phyloP scores from a whole-genome alignment of 345 rosid species.

The Linum tenue region DNA sequence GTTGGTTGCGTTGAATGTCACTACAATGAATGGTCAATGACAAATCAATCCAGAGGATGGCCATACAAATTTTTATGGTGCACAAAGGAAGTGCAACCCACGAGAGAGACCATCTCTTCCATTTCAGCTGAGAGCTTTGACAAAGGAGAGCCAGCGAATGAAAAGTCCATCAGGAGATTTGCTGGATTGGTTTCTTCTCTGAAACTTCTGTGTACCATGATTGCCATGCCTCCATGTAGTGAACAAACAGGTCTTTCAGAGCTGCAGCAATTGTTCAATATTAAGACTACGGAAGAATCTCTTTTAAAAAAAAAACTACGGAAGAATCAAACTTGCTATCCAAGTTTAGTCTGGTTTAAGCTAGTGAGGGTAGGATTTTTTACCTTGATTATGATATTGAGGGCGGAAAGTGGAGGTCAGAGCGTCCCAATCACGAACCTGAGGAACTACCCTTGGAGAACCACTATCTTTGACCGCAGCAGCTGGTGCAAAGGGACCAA shows the following conservation, averaged over 20 bases:
- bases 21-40: too few species aligned
- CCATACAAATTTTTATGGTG: conserved; percentile 13
- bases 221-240: conserved; percentile 89
- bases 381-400: conserved; percentile 27
- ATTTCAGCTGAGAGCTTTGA: background rate
- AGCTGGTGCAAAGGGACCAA: conserved; percentile 28
- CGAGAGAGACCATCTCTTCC: conserved; percentile 15
- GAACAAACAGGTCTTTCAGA: conserved; percentile 66
- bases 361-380: background rate
- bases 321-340: background rate
- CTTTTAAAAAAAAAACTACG: background rate
- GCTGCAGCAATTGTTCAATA: conserved; percentile 32
- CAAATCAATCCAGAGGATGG: conserved; percentile 6
- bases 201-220: conserved; percentile 77
- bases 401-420: conserved; percentile 23
- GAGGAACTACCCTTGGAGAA: conserved; percentile 6
- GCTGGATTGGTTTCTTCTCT: conserved; percentile 33
- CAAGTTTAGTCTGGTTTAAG: too few species aligned
- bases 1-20: too few species aligned
- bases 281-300: too few species aligned
- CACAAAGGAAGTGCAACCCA: conserved; percentile 21
- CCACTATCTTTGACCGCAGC: conserved; percentile 4
- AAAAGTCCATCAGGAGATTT: conserved; percentile 21
- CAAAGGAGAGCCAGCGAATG: background rate
- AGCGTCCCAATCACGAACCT: conserved; percentile 18